Conservation (phyloP, 2,329 filamentous ascomycete genomes). For the Colletotrichum nymphaeae region DNA sequence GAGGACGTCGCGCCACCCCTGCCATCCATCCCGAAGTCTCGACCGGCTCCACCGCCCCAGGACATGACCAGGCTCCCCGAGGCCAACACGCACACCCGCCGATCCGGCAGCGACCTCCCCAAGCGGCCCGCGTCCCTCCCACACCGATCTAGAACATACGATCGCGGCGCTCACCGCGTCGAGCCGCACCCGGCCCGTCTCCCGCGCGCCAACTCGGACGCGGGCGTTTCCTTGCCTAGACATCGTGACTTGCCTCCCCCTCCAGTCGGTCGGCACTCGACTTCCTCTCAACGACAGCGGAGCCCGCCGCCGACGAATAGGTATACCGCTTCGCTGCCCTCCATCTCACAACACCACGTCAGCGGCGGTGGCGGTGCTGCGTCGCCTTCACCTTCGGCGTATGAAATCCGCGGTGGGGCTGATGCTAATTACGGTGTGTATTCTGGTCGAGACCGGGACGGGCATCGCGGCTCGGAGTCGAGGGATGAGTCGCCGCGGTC, state of each 20-base stretch:
- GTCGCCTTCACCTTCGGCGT: background rate
- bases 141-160: constrained; percentile 15
- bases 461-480: background rate
- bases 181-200: constrained; percentile 9
- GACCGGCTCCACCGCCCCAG: background rate
- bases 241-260: constrained; percentile 20
- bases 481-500: constrained; percentile 24
- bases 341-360: constrained; percentile 7
- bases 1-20: constrained; percentile 31
- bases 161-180: background rate
- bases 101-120: background rate
- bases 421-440: constrained; percentile 19
- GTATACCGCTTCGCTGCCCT: constrained; percentile 22
- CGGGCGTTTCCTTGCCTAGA: background rate
- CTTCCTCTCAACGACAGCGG: background rate
- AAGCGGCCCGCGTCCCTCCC: background rate
- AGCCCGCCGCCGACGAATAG: constrained; percentile 24
- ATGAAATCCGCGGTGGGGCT: background rate
- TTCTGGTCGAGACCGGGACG: background rate
- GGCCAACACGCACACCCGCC: constrained; percentile 14
- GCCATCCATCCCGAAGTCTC: constrained; percentile 3
- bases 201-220: constrained; percentile 22
- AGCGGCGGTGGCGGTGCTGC: background rate
- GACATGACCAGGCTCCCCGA: background rate
- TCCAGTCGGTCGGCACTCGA: constrained; percentile 20